phyloP scores from a whole-genome alignment of 2,329 filamentous ascomycete genomes.

The Aspergillus flavus region DNA sequence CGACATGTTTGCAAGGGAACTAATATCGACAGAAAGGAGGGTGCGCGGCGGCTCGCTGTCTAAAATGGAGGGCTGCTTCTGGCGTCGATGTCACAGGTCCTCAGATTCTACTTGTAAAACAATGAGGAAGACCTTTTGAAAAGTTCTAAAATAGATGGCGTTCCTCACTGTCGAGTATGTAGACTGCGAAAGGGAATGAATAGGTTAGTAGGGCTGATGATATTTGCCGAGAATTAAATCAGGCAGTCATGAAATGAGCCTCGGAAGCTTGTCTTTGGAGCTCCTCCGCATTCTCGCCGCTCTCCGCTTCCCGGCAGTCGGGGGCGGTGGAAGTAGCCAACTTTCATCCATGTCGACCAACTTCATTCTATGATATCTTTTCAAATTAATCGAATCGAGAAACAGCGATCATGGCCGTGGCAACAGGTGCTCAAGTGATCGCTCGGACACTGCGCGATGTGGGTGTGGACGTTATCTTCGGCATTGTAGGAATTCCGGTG shows the following conservation, averaged over 20 bases:
- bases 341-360: background rate
- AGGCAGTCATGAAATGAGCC: background rate
- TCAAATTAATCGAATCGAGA: background rate
- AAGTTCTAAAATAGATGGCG: background rate
- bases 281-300: constrained; percentile 13
- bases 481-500: constrained; percentile 58
- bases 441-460: constrained; percentile 53
- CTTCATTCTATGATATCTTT: background rate
- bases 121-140: background rate
- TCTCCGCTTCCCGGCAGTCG: constrained; percentile 1
- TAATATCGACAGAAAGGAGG: too few species aligned
- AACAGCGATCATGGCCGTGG: constrained; percentile 23
- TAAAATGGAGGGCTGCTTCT: too few species aligned
- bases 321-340: background rate
- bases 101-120: background rate
- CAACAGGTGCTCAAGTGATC: constrained; percentile 50
- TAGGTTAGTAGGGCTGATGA: background rate
- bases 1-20: too few species aligned
- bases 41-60: too few species aligned
- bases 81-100: too few species aligned
- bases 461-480: constrained; percentile 55
- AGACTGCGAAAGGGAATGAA: too few species aligned
- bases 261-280: background rate
- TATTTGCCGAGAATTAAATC: too few species aligned
- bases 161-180: too few species aligned